Evolutionary conservation across 2,329 filamentous ascomycete genomes (phyloP).

Genomic region (Chaetomiaceae sp.): DNA sequence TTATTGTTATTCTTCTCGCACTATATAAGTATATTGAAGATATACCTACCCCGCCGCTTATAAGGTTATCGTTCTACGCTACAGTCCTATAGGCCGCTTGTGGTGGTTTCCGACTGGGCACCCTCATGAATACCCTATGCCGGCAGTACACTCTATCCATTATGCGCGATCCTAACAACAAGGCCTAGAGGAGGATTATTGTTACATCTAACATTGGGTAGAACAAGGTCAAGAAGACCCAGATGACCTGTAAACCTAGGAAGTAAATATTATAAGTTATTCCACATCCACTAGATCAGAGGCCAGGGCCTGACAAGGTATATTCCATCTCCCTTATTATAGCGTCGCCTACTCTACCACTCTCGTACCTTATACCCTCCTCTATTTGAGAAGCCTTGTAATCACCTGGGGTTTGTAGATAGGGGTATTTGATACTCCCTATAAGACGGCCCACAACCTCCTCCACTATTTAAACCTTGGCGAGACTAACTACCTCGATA

Average conservation of each 20-base stretch:
- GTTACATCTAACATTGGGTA: constrained; percentile 1
- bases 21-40: constrained; percentile 7
- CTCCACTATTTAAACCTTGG: constrained; percentile 6
- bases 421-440: constrained; percentile 7
- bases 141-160: constrained; percentile 8
- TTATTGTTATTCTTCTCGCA: constrained; percentile 9
- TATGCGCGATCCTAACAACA: constrained; percentile 7
- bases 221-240: constrained; percentile 9
- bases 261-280: constrained; percentile 10
- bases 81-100: not conserved
- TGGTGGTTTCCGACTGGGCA: constrained; percentile 4
- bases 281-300: constrained; percentile 8
- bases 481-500: constrained; percentile 10
- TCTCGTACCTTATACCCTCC: constrained; percentile 10
- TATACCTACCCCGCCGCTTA: constrained; percentile 7
- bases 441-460: constrained; percentile 1
- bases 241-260: constrained; percentile 7
- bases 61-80: not conserved
- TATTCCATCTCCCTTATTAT: constrained; percentile 3
- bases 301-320: constrained; percentile 10
- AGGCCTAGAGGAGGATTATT: not conserved
- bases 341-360: constrained; percentile 11
- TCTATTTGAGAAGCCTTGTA: constrained; percentile 11
- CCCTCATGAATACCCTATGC: constrained; percentile 1
- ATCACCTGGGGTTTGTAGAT: constrained; percentile 10